These are phyloP conservation scores for Favolaschia claudopus DNA, from an alignment of 768 basidiomycete genomes.

Conservation along the genomic window DNA sequence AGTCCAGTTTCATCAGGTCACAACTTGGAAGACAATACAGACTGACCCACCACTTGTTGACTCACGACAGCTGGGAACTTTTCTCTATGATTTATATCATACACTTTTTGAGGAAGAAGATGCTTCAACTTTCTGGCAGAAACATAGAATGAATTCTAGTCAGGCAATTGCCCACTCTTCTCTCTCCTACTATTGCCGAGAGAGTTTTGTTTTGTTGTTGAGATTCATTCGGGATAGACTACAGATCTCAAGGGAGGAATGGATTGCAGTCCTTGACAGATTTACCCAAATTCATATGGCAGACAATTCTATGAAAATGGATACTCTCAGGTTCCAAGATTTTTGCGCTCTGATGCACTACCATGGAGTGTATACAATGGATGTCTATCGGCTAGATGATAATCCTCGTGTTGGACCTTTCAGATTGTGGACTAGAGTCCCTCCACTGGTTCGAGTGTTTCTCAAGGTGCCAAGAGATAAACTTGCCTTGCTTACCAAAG, in stretches of 20 bases:
- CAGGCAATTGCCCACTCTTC: slow-evolving; percentile 18
- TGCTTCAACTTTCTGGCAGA: slow-evolving; percentile 24
- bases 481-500: not conserved
- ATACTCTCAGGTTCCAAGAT: slow-evolving; percentile 46
- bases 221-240: slow-evolving; percentile 35
- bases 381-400: slow-evolving; percentile 12
- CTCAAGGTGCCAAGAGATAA: slow-evolving; percentile 20
- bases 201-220: slow-evolving; percentile 46
- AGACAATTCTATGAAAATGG: slow-evolving; percentile 32
- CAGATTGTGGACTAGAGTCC: slow-evolving; percentile 11
- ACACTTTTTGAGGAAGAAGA: slow-evolving; percentile 46
- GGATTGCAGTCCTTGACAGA: slow-evolving; percentile 41
- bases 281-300: slow-evolving; percentile 27
- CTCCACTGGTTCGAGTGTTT: slow-evolving; percentile 17
- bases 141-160: slow-evolving; percentile 5
- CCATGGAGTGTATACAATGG: slow-evolving; percentile 38
- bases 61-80: slow-evolving; percentile 37
- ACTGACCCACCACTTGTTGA: slow-evolving; percentile 26
- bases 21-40: slow-evolving; percentile 14
- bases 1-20: slow-evolving; percentile 11
- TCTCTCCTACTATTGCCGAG: slow-evolving; percentile 46
- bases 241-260: slow-evolving; percentile 30
- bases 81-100: slow-evolving; percentile 48
- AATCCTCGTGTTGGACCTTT: slow-evolving; percentile 25
- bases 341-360: slow-evolving; percentile 45